phyloP scores from a whole-genome alignment of 2,329 filamentous ascomycete genomes.

The Pseudovirgaria hyperparasitica region DNA sequence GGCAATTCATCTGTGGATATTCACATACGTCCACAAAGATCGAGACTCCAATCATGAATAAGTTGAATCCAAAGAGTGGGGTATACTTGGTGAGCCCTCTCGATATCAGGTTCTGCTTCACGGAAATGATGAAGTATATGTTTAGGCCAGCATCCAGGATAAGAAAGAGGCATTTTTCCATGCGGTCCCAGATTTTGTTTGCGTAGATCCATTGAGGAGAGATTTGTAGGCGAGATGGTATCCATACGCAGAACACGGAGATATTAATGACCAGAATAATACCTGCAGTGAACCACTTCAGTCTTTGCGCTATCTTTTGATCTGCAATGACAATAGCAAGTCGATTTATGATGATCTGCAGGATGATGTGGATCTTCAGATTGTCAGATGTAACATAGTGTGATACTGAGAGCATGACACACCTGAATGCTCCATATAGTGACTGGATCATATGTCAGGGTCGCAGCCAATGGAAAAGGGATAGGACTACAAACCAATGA shows the following conservation, averaged over 20 bases:
- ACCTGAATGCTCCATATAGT: slow-evolving; percentile 31
- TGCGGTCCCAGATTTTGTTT: slow-evolving; percentile 41
- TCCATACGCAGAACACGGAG: slow-evolving; percentile 41
- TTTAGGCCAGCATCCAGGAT: slow-evolving; percentile 40
- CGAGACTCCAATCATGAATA: slow-evolving; percentile 26
- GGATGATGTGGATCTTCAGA: slow-evolving; percentile 32
- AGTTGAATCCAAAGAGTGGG: slow-evolving; percentile 28
- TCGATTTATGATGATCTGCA: slow-evolving; percentile 45
- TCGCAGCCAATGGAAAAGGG: too few species aligned
- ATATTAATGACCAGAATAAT: slow-evolving; percentile 40
- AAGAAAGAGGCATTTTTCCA: slow-evolving; percentile 40
- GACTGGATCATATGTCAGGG: slow-evolving; percentile 10
- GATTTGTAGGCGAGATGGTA: slow-evolving; percentile 36
- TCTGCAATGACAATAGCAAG: slow-evolving; percentile 36
- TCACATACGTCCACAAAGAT: slow-evolving; percentile 27
- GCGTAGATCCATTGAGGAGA: slow-evolving; percentile 29
- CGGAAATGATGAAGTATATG: slow-evolving; percentile 36
- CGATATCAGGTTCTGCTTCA: slow-evolving; percentile 24
- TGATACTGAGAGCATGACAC: background rate
- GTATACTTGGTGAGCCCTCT: slow-evolving; percentile 29
- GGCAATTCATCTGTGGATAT: background rate
- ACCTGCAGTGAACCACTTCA: slow-evolving; percentile 36
- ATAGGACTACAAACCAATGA: too few species aligned
- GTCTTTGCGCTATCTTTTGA: slow-evolving; percentile 19
- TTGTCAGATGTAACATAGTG: background rate